Evolutionary conservation across 140 eudicot species (phyloP), one percentile per base, ranked within the genome.

Genomic region (Bidens hawaiensis): DNA sequence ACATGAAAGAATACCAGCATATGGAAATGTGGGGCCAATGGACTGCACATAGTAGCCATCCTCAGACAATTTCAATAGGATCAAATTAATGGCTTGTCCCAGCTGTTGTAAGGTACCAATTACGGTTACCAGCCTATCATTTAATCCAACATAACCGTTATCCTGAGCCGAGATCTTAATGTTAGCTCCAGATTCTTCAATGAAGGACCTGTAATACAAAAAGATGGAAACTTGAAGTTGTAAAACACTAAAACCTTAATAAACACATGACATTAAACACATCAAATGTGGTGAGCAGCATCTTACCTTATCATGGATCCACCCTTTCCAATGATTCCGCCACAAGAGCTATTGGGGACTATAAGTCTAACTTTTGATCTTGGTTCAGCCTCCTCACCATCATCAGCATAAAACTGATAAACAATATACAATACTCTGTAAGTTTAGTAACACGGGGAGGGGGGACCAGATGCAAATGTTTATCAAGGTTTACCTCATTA

Each of bases 241-340:
- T 33, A 33, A 33, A 33, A 5, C 40, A 33, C 6, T 5, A 12
- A 6, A 33, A 33, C 40, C 36, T 1, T 30, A 30, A 3, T 5
- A 6, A 33, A 33, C 9, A 33, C 14, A 36, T 36, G 13, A n/a
- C 43, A 36, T 36, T 36, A 36, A 1, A 36, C 43, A 36, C 3
- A 36, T 36, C 43, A 36, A 36, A 36, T n/a, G 13, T 54, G 23
- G 23, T 14, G 13, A 27, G 41, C 60, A 52, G 60, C 38, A 28
- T 24, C 60, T 74, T 79, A 93, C 99, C 81, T 93, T 64, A 93
- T 93, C 78, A 74, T 88, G 64, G 96, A 79, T 64, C 99, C 99
- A 26, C 94, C 95, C 69, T 88, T 93, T 36, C 99, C 99, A 68
- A 93, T 93, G 60, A 93, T 75, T 75, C 96, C 95, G 49, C 96